phyloP scores from a whole-genome alignment of 768 basidiomycete species.

The Nevesoporus exiguus region DNA sequence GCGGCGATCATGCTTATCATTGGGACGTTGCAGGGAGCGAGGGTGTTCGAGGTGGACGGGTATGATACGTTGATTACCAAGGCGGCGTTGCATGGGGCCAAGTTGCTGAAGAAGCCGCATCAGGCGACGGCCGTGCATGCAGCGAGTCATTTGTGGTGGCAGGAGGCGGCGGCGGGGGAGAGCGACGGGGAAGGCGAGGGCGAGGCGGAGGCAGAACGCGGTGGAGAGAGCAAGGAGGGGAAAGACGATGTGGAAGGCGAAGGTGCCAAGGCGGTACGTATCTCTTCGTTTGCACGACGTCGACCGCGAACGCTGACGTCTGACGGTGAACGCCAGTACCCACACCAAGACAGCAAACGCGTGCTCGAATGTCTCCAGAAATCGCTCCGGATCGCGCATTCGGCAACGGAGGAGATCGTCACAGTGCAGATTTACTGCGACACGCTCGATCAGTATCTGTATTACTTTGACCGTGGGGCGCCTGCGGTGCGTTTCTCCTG shows the following conservation, averaged over 20 bases:
- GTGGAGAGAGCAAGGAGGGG: conserved; percentile 7
- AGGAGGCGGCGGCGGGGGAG: conserved; percentile 52
- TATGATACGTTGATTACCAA: conserved; percentile 98
- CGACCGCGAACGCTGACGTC: neutral
- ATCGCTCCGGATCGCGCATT: conserved; percentile 92
- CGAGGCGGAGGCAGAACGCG: neutral
- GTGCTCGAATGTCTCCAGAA: conserved; percentile 98
- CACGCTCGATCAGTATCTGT: conserved; percentile 92
- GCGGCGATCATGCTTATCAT: conserved; percentile 98
- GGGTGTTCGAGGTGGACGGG: conserved; percentile 92
- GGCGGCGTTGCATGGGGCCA: conserved; percentile 95
- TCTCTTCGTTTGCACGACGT: conserved; percentile 29
- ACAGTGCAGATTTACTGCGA: conserved; percentile 96
- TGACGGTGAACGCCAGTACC: conserved; percentile 55
- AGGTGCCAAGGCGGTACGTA: conserved; percentile 47
- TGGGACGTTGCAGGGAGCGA: conserved; percentile 80
- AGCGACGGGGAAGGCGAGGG: conserved; percentile 34
- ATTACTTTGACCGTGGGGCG: conserved; percentile 92
- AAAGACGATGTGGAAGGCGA: conserved; percentile 41
- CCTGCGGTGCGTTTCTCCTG: conserved; percentile 70
- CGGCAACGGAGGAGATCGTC: conserved; percentile 94
- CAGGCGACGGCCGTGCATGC: conserved; percentile 92
- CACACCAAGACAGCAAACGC: conserved; percentile 93
- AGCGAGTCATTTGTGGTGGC: conserved; percentile 99
- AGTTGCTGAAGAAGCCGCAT: conserved; percentile 96